Percentiles rank a stretch among this genome's conserved stretches.
Conservation (phyloP, 139 green algal genomes). For the Closterium sp. region DNA sequence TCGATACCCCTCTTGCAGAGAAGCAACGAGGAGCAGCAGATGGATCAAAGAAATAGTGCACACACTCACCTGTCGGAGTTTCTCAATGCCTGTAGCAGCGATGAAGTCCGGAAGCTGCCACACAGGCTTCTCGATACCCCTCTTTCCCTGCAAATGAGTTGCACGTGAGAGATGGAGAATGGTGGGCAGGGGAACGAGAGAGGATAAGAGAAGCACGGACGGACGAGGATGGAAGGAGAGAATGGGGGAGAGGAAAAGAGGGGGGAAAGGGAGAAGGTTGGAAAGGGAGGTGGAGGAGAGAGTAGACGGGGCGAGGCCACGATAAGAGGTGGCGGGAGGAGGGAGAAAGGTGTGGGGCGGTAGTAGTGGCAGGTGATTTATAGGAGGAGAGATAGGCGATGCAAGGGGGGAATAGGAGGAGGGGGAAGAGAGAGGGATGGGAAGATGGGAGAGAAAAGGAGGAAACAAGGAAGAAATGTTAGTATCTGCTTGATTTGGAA, state of each 20-base stretch:
- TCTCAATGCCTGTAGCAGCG: constrained; percentile 88
- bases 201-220: background rate
- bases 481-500: background rate
- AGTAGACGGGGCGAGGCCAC: background rate
- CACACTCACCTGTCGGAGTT: constrained; percentile 77
- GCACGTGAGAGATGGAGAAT: background rate
- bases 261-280: background rate
- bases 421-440: background rate
- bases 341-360: background rate
- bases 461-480: background rate
- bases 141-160: constrained; percentile 79
- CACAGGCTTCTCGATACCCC: constrained; percentile 96
- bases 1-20: constrained; percentile 92
- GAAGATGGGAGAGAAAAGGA: background rate
- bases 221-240: background rate
- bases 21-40: no score
- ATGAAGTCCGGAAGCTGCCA: constrained; percentile 99
- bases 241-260: background rate
- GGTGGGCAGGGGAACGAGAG: background rate
- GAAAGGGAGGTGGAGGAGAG: background rate
- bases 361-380: background rate
- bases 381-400: background rate
- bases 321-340: background rate
- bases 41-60: no score
- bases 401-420: background rate